Evolutionary conservation across 2,329 filamentous ascomycete genomes (phyloP).

Genomic region (Alternaria sp.): DNA sequence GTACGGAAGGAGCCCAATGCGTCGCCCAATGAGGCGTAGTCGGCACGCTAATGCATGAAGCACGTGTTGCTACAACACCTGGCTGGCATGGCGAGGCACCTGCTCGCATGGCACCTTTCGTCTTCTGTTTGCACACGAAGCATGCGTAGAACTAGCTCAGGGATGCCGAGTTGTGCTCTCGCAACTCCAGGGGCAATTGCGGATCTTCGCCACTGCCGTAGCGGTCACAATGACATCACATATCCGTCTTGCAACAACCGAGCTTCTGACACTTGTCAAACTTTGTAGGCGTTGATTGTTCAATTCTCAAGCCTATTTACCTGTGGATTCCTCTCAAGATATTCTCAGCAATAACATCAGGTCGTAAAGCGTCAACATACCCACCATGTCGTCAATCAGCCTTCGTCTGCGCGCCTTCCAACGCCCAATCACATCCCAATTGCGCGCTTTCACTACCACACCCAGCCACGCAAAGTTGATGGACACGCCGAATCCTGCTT

Average conservation of each 20-base stretch:
- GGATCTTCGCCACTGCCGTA: not conserved
- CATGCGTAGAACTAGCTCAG: not conserved
- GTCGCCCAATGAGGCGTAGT: constrained; percentile 5
- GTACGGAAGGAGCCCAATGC: not conserved
- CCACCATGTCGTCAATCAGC: not conserved
- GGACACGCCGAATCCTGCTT: constrained; percentile 24
- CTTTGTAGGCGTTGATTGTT: not conserved
- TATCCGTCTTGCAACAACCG: not conserved
- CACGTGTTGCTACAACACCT: constrained; percentile 11
- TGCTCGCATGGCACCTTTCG: not conserved
- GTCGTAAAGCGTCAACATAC: not conserved
- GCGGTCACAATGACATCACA: constrained; percentile 23
- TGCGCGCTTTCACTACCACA: constrained; percentile 18
- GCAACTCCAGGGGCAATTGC: not conserved
- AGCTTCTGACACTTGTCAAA: not conserved
- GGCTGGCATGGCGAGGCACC: not conserved
- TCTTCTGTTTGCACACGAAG: not conserved
- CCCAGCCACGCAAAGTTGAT: constrained; percentile 22
- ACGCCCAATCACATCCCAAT: not conserved
- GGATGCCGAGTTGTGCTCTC: not conserved
- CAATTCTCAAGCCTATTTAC: not conserved
- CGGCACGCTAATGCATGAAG: constrained; percentile 8
- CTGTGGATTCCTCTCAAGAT: not conserved
- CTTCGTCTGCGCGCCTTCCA: constrained; percentile 14
- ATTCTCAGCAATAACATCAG: not conserved